phyloP scores from a whole-genome alignment of 2,329 filamentous ascomycete genomes.

The Leptographium lundbergii region DNA sequence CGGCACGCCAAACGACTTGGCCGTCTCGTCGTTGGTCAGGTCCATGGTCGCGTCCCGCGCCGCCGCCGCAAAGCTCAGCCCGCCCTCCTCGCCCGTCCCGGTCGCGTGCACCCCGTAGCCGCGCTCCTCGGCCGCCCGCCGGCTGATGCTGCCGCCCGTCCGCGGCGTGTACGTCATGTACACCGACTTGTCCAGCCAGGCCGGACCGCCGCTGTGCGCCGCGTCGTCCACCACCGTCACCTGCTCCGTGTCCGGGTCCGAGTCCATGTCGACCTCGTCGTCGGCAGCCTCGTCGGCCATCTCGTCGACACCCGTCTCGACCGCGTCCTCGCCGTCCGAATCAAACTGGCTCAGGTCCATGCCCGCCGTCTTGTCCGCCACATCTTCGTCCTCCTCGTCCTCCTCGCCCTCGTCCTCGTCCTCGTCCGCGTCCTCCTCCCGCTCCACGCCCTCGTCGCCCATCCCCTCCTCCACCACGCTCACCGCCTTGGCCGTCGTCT shows the following conservation, averaged over 20 bases:
- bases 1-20: slow-evolving; percentile 66
- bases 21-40: slow-evolving; percentile 74
- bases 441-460: slow-evolving; percentile 21
- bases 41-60: slow-evolving; percentile 88
- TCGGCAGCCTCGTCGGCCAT: slow-evolving; percentile 23
- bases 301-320: slow-evolving; percentile 21
- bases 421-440: slow-evolving; percentile 21
- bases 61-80: slow-evolving; percentile 68
- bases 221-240: slow-evolving; percentile 54
- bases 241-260: slow-evolving; percentile 35
- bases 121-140: slow-evolving; percentile 62
- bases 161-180: slow-evolving; percentile 96
- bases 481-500: slow-evolving; percentile 31
- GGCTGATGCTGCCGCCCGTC: slow-evolving; percentile 41
- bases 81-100: slow-evolving; percentile 34
- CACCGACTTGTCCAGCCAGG: slow-evolving; percentile 74
- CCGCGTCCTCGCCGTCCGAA: slow-evolving; percentile 27
- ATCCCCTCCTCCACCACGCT: slow-evolving; percentile 41
- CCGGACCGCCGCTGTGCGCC: slow-evolving; percentile 25
- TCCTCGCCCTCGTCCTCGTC: slow-evolving; percentile 27
- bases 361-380: neutral
- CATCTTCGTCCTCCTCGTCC: slow-evolving; percentile 7
- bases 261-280: slow-evolving; percentile 19
- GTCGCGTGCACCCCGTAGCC: slow-evolving; percentile 89
- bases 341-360: slow-evolving; percentile 10